Evolutionary conservation across 495 filamentous ascomycete genomes (phyloP), one percentile per base, ranked within the genome.

Genomic region (Hypomontagnella submonticulosa): DNA sequence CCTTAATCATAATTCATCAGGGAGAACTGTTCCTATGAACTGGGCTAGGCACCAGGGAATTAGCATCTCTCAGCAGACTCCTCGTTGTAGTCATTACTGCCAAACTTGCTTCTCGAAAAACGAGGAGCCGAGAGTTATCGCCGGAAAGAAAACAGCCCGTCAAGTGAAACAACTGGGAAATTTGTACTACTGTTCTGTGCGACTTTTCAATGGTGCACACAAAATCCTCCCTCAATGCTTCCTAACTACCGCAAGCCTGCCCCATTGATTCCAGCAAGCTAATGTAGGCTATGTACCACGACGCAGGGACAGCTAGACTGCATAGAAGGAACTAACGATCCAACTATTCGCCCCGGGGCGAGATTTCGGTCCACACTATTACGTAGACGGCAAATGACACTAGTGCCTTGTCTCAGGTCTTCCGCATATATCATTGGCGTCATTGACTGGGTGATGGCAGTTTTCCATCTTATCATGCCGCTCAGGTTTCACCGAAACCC

Each of bases 161-260:
- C 30, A 68, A 63, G 59, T 68, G 65, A 68, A 68, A 68, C 65
- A 68, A 10, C 54, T 68, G 55, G 55, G 65, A 68, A 59, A 68
- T 68, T 68, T 55, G 65, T 43, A 63, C 59, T 12, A 60, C 59
- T 15, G 1, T 48, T 44, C 49, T 12, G 65, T 68, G 49, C 47
- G 16, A 67, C 64, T 40, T 53, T 33, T n/a, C n/a, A n/a, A 18
- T 20, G 12, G 36, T 37, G 15, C 19, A 47, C 47, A 51, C 47
- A 47, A 51, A 54, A 20, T 19, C 8, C 16, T n/a, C 51, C 64
- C 20, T 32, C 8, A 30, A 27, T 27, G 16, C 48, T 50, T 50
- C 34, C 48, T 32, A 57, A 13, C 46, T 37, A 41, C 18, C 19
- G 33, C 37, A 38, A 65, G 27, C 23, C 18, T 18, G 12, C 51